These are phyloP conservation scores for Venturiaceae sp. DNA, from an alignment of 2,329 filamentous ascomycete genomes.

Conservation along the genomic window DNA sequence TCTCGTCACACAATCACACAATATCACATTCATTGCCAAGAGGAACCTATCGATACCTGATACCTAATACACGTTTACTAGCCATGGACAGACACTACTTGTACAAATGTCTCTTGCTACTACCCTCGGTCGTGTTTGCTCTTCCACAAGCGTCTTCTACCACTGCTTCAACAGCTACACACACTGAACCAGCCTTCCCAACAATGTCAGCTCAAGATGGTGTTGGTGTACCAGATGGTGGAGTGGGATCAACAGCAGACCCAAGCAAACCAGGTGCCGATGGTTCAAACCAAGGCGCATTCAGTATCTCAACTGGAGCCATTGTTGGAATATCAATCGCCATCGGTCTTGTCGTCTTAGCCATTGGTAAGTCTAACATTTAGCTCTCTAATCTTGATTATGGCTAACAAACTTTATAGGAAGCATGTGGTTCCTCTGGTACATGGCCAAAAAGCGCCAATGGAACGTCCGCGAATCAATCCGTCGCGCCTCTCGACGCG, in stretches of 20 bases:
- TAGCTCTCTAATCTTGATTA: neutral
- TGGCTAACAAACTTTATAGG: neutral
- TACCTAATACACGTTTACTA: neutral
- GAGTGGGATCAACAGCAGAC: slow-evolving; percentile 5
- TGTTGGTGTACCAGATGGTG: slow-evolving; percentile 6
- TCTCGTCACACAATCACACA: neutral
- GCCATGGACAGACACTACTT: slow-evolving; percentile 2
- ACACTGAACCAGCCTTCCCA: slow-evolving; percentile 2
- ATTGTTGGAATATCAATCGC: slow-evolving; percentile 63
- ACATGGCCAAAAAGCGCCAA: slow-evolving; percentile 73
- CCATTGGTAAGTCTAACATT: slow-evolving; percentile 51
- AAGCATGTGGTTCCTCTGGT: slow-evolving; percentile 48
- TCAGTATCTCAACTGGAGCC: slow-evolving; percentile 58
- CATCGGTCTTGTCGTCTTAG: slow-evolving; percentile 50
- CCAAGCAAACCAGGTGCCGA: slow-evolving; percentile 47
- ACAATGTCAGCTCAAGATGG: slow-evolving; percentile 8
- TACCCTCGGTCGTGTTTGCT: neutral
- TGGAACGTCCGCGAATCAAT: slow-evolving; percentile 70
- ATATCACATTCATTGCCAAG: neutral
- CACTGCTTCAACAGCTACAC: neutral
- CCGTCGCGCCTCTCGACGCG: slow-evolving; percentile 48
- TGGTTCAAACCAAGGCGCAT: slow-evolving; percentile 49
- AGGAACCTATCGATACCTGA: neutral
- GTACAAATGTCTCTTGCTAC: neutral
- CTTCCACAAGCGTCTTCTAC: neutral